Base-by-base conservation (phyloP, 73 alveolate species). In the Paramecium caudatum region DNA sequence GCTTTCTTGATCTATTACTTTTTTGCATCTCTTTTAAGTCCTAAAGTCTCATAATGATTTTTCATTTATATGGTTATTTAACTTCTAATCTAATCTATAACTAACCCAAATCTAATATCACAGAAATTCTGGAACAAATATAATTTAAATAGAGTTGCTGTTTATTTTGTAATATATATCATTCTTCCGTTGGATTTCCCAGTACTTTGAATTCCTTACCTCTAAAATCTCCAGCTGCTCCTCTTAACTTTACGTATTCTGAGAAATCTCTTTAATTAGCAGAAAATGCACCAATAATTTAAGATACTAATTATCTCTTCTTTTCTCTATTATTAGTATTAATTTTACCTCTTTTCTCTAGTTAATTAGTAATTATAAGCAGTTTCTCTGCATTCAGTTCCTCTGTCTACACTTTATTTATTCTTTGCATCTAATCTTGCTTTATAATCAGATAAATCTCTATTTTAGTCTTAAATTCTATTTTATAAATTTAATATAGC, bases 191-290 rank as follows among this genome's bases (percentile, higher is more conserved):
- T 0, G 88, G 88, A 25, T 74, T 37, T 1, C 88, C 88, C 19
- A 74, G 32, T 1, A 74, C 27, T 12, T 74, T 15, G 43, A 41
- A 74, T 30, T 74, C 19, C 10, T 37, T 45, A 16, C 68, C 68
- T 74, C 46, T 74, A 13, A 39, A 74, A 74, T 74, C 88, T 37
- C 88, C 88, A 16, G 88, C 88, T 19, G 36, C 16, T 37, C 88
- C 68, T 74, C 88, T 74, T 21, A 74, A 41, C 43, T 74, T 74
- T 15, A 74, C 68, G n/a, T 74, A 74, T 21, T 74, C 88, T n/a
- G 88, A 45, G 30, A 74, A 74, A 21, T 74, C 88, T 74, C 68
- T 74, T 45, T 74, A 74, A 21, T 74, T 74, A 39, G 88, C 88
- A 7, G 88, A 39, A 15, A 74, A 74, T 1, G 47, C 65, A 27